Percentiles rank a stretch among this genome's conserved stretches.
phyloP scores from a whole-genome alignment of 306 rosid species.

The Vigna nakashimae region DNA sequence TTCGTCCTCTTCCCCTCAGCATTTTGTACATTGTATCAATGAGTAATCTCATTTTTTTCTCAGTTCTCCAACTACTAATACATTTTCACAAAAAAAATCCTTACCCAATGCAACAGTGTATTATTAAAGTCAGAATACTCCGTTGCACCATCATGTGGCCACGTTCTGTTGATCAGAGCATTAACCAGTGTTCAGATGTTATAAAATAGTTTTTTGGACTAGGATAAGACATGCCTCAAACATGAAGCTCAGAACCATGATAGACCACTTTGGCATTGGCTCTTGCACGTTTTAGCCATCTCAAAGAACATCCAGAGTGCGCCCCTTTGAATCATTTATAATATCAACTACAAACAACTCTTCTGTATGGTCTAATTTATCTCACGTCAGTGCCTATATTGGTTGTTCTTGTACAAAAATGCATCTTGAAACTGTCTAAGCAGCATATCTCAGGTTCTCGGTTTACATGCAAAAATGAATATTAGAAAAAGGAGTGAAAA shows the following conservation, averaged over 20 bases:
- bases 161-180: slow-evolving; percentile 5
- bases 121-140: neutral
- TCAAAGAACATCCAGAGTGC: neutral
- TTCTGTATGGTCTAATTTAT: neutral
- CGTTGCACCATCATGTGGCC: neutral
- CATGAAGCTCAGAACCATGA: neutral
- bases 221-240: slow-evolving; percentile 6
- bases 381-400: neutral
- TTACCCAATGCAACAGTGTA: neutral
- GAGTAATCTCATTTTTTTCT: slow-evolving; percentile 5
- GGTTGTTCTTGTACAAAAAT: slow-evolving; percentile 19
- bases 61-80: neutral
- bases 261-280: neutral
- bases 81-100: neutral
- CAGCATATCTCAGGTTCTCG: slow-evolving; percentile 4
- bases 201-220: neutral
- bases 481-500: neutral
- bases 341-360: slow-evolving; percentile 13
- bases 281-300: neutral
- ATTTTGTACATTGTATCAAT: slow-evolving; percentile 17
- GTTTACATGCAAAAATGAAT: slow-evolving; percentile 12
- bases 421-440: neutral
- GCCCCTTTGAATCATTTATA: neutral
- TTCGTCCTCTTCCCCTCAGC: slow-evolving; percentile 12
- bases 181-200: neutral